Evolutionary conservation across 371 early-diverging fungal species (phyloP), one percentile per base, ranked within the genome.

Genomic region (Mortierella sp.): DNA sequence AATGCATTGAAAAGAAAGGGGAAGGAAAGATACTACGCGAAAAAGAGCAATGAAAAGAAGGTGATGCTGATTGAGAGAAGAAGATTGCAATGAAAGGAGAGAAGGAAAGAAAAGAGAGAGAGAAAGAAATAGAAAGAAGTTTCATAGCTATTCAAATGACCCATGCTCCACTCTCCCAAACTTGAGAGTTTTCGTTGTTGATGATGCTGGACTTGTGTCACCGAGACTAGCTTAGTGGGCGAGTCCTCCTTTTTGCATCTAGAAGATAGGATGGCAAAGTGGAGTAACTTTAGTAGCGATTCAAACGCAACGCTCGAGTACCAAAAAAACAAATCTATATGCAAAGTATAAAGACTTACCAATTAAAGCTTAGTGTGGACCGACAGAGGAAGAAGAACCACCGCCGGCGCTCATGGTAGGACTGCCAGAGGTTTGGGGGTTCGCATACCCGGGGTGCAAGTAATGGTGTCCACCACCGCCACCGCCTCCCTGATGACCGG

Each of bases 361-460:
- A 60, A 1, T 3, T 29, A 10, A 3, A 44, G 43, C 70, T 32
- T 60, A 60, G 32, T 60, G 60, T n/a, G 12, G 32, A 16, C 60
- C 60, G 16, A 60, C 32, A 32, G 60, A 27, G 29, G 29, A 32
- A 16, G 60, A 32, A 46, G 60, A 32, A 46, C 43, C 41, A 16
- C 63, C 49, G 41, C 38, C 60, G 3, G n/a, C 54, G 24, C 24
- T 51, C 46, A 46, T 72, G 16, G 72, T 51, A 12, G 49, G 32
- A 1, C 46, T 72, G 24, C 72, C 38, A 51, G 49, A 46, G 51
- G 21, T 49, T 3, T 71, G 44, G 29, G 70, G 74, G 54, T 65
- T 55, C 8, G 80, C 48, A 55, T 75, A 80, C 1, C 73, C 73
- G 1, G 80, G 46, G 41, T 75, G 75, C 48, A 80, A 56, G 48